Evolutionary conservation across 345 rosid genomes (phyloP).

Genomic region (Citrus inodora): DNA sequence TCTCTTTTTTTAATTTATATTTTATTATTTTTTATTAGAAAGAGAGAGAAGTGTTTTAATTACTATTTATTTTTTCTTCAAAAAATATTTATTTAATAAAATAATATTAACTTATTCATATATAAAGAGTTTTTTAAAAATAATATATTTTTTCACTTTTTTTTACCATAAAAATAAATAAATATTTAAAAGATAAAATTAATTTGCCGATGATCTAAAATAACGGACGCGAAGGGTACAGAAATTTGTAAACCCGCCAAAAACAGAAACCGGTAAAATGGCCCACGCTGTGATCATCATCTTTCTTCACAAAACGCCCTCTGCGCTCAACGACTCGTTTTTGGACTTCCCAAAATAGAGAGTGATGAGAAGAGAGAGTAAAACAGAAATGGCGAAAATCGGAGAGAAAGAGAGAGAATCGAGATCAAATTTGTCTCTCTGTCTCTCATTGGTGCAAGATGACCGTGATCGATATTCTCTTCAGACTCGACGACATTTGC

Average conservation of each 20-base stretch:
- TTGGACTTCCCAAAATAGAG: slow-evolving; percentile 3
- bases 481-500: slow-evolving; percentile 76
- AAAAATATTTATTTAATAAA: too few relatives aligned
- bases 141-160: too few relatives aligned
- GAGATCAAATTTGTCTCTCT: not conserved
- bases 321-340: slow-evolving; percentile 30
- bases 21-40: too few relatives aligned
- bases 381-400: not conserved
- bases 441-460: slow-evolving; percentile 19
- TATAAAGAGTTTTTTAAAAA: too few relatives aligned
- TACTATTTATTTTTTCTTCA: too few relatives aligned
- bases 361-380: not conserved
- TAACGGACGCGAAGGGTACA: not conserved
- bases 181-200: too few relatives aligned
- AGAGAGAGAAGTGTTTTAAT: too few relatives aligned
- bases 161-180: too few relatives aligned
- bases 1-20: too few relatives aligned
- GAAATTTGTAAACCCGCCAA: not conserved
- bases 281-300: not conserved
- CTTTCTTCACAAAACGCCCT: slow-evolving; percentile 2
- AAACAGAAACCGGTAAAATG: not conserved
- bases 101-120: too few relatives aligned
- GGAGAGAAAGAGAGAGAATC: not conserved
- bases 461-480: slow-evolving; percentile 66
- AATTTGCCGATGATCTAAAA: too few relatives aligned